Evolutionary conservation across 83 land plant species (phyloP), one percentile per base, ranked within the genome.

Genomic region (Diphasiastrum complanatum): DNA sequence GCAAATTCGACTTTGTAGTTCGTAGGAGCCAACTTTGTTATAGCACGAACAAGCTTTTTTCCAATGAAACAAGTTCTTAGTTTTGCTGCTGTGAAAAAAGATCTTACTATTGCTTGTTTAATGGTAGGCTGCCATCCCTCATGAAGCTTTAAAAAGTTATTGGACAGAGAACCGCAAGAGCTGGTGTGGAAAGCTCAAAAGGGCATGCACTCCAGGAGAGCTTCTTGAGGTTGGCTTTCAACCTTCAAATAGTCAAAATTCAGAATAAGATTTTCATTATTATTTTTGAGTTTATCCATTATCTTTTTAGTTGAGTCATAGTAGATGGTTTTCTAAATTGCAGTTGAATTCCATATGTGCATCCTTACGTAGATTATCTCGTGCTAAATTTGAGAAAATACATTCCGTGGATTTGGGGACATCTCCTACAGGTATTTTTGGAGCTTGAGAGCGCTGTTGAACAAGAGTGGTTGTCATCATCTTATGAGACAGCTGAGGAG

Each of bases 401-500:
- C 35, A 19, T 36, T 43, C 58, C 3, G 23, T 11, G 51, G 38
- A 35, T 59, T 61, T 26, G 29, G 54, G 68, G n/a, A 3, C 51
- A 1, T 12, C 33, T 29, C 30, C 29, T 65, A 66, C 86, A 93
- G 99, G 14, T 74, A 2, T 51, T 86, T 56, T 82, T 90, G 33
- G 51, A 70, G 37, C 53, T 89, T 54, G 99, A 95, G 63, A 66
- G 70, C 55, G 77, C 72, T 41, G 65, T 95, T 11, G 78, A 82
- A 5, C 81, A 67, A 33, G 82, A 80, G 41, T 84, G 67, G 73
- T 25, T 95, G 49, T 81, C 85, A 18, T 62, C 83, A 22, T 67
- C 60, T 16, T 95, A 78, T 60, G 86, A 81, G 70, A 86, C 89
- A 31, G 79, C 90, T 5, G 75, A 74, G 37, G 91, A 89, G 50